Base-by-base conservation (phyloP, 352 stramenopile species). In the Aphanomyces stellatus region DNA sequence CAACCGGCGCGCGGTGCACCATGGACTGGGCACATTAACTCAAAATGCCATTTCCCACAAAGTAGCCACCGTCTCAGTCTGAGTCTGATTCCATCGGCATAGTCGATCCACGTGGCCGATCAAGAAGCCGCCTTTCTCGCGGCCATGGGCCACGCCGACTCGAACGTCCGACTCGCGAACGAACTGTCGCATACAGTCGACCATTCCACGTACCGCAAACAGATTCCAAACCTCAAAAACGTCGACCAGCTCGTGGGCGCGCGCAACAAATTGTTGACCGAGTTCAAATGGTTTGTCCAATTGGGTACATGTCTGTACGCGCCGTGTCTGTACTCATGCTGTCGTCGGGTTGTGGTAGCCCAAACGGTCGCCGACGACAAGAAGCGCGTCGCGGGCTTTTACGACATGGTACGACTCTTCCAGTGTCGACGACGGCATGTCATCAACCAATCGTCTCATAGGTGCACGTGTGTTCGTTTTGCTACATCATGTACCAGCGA, bases 401-500 rank as follows among this genome's bases (percentile, higher is more conserved):
- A 64, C 37, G 35, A 64, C 35, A 51, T n/a, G 49, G 49, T 57
- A 57, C 49, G 22, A 19, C 49, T 1, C 37, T 43, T 43, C 37
- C 37, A 43, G 8, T 17, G n/a, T n/a, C n/a, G n/a, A n/a, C n/a
- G n/a, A n/a, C 8, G 37, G 8, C 17, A 43, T 17, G 37, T 17
- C 17, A 43, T 53, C 8, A 22, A 28, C 13, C 19, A 6, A 13
- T 35, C 49, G 49, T 57, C 8, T 8, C 10, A 7, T 57, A 49
- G 31, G 27, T 51, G 4, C 55, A 37, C n/a, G 55, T 64, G 6
- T 64, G 55, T 31, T 30, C 37, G 4, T n/a, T 35, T 7, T 64
- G 55, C 40, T 51, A 33, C 40, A 49, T 46, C 55, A 64, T 64
- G 55, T 64, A 64, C 34, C 55, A 64, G 37, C 22, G n/a, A 15